Conservation (phyloP, 805 yeast species). For the Nakazawaea wickerhamii region DNA sequence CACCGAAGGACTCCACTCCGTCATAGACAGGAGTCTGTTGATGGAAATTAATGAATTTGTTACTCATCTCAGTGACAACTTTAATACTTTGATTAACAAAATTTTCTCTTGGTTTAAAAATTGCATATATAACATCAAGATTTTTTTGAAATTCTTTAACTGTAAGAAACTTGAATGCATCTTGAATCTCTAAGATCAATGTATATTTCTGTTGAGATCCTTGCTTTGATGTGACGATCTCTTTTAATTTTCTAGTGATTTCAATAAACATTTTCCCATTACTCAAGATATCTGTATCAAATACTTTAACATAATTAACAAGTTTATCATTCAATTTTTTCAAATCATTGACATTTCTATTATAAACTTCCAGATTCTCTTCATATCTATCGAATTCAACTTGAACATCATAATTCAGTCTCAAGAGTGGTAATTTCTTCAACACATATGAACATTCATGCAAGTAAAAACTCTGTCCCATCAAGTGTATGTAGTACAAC, state of each 20-base stretch:
- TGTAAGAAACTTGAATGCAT: not conserved
- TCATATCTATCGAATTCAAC: constrained; percentile 1
- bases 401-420: not conserved
- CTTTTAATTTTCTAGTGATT: constrained; percentile 4
- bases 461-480: constrained; percentile 5
- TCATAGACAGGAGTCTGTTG: not conserved
- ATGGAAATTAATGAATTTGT: not conserved
- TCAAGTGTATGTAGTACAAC: constrained; percentile 7
- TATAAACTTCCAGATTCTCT: constrained; percentile 4
- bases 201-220: constrained; percentile 1
- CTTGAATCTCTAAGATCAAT: constrained; percentile 8
- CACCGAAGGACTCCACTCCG: constrained; percentile 6
- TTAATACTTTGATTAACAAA: constrained; percentile 6
- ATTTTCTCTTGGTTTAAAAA: not conserved
- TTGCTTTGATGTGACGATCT: not conserved
- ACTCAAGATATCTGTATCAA: constrained; percentile 6
- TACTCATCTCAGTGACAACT: constrained; percentile 5
- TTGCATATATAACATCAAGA: constrained; percentile 2
- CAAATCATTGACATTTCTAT: constrained; percentile 1
- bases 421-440: constrained; percentile 5
- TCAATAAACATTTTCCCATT: constrained; percentile 6
- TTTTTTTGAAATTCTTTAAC: constrained; percentile 3
- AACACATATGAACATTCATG: constrained; percentile 9
- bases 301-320: constrained; percentile 7
- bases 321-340: not conserved